phyloP scores from a whole-genome alignment of 345 rosid species.

The Hibiscus trionum region DNA sequence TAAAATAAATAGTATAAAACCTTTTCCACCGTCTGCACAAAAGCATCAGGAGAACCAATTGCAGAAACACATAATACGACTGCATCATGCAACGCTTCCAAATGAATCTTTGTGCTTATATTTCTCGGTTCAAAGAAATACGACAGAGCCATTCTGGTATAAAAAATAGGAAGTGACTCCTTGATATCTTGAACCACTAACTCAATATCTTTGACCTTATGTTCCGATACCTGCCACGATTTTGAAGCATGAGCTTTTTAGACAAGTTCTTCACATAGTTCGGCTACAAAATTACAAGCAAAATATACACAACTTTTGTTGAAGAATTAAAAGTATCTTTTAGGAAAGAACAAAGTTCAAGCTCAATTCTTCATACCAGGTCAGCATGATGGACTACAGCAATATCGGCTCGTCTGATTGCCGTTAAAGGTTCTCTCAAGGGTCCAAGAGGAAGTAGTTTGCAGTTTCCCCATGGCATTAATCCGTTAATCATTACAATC shows the following conservation, averaged over 20 bases:
- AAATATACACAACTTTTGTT: background rate
- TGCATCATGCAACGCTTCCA: slow-evolving; percentile 28
- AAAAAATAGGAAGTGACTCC: slow-evolving; percentile 44
- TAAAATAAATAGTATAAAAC: slow-evolving; percentile 21
- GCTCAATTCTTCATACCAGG: slow-evolving; percentile 35
- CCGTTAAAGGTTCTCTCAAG: slow-evolving; percentile 64
- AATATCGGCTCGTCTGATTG: slow-evolving; percentile 55
- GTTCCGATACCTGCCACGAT: slow-evolving; percentile 39
- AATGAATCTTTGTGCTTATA: slow-evolving; percentile 26
- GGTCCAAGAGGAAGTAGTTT: slow-evolving; percentile 71
- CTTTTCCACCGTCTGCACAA: slow-evolving; percentile 41
- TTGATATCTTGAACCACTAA: slow-evolving; percentile 37
- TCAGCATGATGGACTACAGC: slow-evolving; percentile 23
- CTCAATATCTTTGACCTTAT: slow-evolving; percentile 39
- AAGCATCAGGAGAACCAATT: slow-evolving; percentile 66
- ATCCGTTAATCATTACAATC: slow-evolving; percentile 76
- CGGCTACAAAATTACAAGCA: background rate
- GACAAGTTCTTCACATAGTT: background rate
- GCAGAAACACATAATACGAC: slow-evolving; percentile 63
- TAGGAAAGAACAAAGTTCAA: background rate
- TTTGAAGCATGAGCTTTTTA: slow-evolving; percentile 18
- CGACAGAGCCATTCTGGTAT: slow-evolving; percentile 52
- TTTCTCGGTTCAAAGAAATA: slow-evolving; percentile 44
- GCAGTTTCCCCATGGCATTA: slow-evolving; percentile 72
- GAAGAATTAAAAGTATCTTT: background rate